Conservation (phyloP, 495 filamentous ascomycete species). For the Penicillium steckii region DNA sequence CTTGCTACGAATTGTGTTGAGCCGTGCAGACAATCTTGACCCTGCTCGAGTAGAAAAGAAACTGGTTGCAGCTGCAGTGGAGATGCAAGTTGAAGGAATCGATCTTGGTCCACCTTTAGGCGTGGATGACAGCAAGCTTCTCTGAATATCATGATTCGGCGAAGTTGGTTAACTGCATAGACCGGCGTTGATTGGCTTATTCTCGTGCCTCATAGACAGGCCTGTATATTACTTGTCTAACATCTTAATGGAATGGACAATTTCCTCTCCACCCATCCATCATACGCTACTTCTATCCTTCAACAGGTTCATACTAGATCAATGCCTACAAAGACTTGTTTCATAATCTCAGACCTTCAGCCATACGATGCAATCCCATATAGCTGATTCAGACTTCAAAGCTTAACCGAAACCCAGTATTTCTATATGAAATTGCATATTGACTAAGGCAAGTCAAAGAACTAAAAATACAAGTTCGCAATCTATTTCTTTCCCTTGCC, state of each 20-base stretch:
- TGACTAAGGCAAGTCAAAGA: not conserved
- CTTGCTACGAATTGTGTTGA: constrained; percentile 51
- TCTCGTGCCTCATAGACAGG: constrained; percentile 3
- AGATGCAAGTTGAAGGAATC: constrained; percentile 52
- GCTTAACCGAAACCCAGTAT: not conserved
- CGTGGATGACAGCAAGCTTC: constrained; percentile 31
- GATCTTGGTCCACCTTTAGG: constrained; percentile 31
- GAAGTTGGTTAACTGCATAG: constrained; percentile 13
- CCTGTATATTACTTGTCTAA: constrained; percentile 14
- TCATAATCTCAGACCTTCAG: too few relatives aligned
- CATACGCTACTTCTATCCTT: too few relatives aligned
- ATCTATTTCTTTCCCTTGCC: constrained; percentile 76
- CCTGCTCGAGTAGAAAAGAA: constrained; percentile 37
- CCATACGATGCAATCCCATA: not conserved
- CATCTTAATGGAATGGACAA: not conserved
- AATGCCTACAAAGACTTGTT: not conserved
- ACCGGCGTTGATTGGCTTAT: constrained; percentile 10
- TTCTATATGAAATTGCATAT: not conserved
- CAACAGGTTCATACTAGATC: not conserved
- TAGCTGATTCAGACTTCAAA: not conserved
- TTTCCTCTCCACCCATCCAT: not conserved
- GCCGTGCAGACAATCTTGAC: constrained; percentile 35
- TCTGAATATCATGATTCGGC: constrained; percentile 6
- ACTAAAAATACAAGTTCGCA: constrained; percentile 7
- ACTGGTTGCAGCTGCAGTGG: constrained; percentile 45